A percentile compares a stretch with the other conserved stretches of the same genome.
phyloP scores from a whole-genome alignment of 2,329 filamentous ascomycete species.

The Beauveria australis region DNA sequence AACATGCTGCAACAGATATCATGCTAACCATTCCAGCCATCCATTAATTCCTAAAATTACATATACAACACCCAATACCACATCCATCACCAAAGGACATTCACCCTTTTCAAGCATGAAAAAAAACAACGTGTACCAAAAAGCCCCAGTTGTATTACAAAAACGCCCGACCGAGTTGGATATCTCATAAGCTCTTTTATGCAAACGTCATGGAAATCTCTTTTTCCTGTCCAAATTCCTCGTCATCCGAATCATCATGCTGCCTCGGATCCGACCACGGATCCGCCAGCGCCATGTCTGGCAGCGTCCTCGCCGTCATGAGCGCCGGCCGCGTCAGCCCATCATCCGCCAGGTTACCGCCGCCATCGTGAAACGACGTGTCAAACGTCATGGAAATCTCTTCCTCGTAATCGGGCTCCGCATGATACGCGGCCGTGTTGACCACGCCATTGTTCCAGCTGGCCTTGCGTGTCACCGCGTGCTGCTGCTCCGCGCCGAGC shows the following conservation, averaged over 20 bases:
- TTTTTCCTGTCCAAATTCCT: constrained; percentile 62
- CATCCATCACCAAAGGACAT: not conserved
- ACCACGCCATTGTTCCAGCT: constrained; percentile 11
- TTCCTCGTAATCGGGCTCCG: constrained; percentile 29
- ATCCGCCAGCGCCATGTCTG: constrained; percentile 45
- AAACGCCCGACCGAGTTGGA: constrained; percentile 2
- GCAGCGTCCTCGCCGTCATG: constrained; percentile 38
- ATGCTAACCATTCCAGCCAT: not conserved
- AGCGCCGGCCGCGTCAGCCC: constrained; percentile 20
- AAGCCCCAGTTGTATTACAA: not conserved
- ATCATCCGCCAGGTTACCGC: constrained; percentile 22
- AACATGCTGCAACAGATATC: not conserved
- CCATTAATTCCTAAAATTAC: not conserved
- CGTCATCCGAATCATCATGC: constrained; percentile 47
- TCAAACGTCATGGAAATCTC: constrained; percentile 67
- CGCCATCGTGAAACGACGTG: constrained; percentile 43
- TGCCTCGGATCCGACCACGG: constrained; percentile 44
- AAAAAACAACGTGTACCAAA: not conserved
- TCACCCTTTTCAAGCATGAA: not conserved
- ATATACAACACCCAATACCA: not conserved
- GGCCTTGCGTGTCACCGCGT: constrained; percentile 12
- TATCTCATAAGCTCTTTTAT: constrained; percentile 25
- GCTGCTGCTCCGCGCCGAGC: constrained; percentile 11
- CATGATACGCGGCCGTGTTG: constrained; percentile 20
- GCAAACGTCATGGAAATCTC: constrained; percentile 80